Evolutionary conservation across 1,139 yeast genomes (phyloP), one percentile per base, ranked within the genome.

Genomic region (Taphrina confusa): DNA sequence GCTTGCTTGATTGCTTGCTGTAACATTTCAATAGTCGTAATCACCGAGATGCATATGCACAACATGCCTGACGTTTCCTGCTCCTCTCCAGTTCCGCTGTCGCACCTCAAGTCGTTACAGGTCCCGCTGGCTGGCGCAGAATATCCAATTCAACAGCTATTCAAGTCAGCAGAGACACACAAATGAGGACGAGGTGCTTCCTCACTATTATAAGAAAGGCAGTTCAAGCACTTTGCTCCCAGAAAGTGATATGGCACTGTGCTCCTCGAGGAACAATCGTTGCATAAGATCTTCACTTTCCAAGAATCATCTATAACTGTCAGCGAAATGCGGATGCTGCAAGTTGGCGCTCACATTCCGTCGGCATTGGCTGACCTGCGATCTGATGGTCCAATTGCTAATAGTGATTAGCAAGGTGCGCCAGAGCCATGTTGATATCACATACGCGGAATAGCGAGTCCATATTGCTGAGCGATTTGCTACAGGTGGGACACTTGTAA

Each of bases 401-500:
- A 30, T 9, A 30, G 8, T 36, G 9, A 16, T 36, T 11, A 36
- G 40, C 9, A 37, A 42, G n/a, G n/a, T n/a, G n/a, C n/a, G n/a
- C 75, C 40, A 30, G 11, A 9, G n/a, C n/a, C n/a, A n/a, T n/a
- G n/a, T n/a, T n/a, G n/a, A n/a, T n/a, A n/a, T 9, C 2, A 22
- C 40, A 6, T 36, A 90, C 84, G 54, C 97, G 75, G 70, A 91
- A 91, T 70, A 88, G 89, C 0, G 94, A 83, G 66, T 87, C 96
- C 82, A 91, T 90, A 73, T 89, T 88, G 39, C 86, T 78, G 47
- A 91, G 82, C 0, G 96, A 85, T 66, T 87, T 83, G 58, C 88
- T 84, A 70, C 97, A 91, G 1, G 89, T 79, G 0, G 97, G 97
- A 72, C 97, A 91, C 70, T 87, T 87, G 76, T 88, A 90, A 20